Conservation (phyloP, 371 early-diverging fungal species). For the Mucor velutinosus region DNA sequence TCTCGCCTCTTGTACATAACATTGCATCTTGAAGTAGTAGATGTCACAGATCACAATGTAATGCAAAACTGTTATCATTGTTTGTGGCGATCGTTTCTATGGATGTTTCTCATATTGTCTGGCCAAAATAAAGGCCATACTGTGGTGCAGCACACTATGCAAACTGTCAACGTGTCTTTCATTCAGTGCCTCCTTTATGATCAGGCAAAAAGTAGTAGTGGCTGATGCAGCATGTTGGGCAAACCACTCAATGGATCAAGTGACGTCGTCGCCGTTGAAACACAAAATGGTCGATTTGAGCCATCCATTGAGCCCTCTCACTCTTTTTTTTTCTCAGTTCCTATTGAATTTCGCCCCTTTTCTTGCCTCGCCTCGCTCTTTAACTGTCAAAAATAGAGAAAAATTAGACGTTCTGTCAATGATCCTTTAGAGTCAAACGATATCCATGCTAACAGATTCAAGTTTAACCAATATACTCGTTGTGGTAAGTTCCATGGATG, state of each 20-base stretch:
- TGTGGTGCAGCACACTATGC: neutral
- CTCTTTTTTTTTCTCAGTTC: neutral
- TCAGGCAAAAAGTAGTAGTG: neutral
- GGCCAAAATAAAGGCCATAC: no score
- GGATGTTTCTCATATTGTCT: no score
- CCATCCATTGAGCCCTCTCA: neutral
- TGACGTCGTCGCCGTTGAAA: neutral
- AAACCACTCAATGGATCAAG: neutral
- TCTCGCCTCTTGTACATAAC: no score
- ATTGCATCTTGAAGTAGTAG: no score
- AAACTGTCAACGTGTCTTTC: neutral
- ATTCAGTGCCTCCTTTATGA: neutral
- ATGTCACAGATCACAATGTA: no score
- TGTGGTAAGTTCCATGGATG: constrained; percentile 32
- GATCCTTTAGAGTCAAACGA: constrained; percentile 13
- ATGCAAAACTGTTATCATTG: no score
- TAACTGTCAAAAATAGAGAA: neutral
- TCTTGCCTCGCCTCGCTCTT: neutral
- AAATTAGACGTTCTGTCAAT: constrained; percentile 9
- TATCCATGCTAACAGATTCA: constrained; percentile 48
- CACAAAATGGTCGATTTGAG: neutral
- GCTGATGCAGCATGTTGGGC: neutral
- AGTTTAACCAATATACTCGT: constrained; percentile 55
- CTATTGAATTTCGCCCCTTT: neutral
- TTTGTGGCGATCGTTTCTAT: no score